These are phyloP conservation scores for Acacia pycnantha DNA, from an alignment of 331 rosid genomes.

Conservation along the genomic window DNA sequence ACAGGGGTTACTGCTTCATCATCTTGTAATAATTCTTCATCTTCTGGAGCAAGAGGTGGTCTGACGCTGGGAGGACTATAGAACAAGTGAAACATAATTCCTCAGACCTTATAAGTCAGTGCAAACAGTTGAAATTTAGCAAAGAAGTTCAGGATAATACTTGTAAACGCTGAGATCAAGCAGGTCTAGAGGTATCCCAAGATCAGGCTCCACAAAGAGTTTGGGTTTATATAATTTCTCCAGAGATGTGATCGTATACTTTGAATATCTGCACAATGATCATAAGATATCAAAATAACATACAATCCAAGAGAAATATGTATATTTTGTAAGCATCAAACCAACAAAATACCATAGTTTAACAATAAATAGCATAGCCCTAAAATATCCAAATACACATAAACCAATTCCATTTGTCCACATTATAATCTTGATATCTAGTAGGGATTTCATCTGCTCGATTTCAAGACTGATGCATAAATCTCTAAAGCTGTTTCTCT, in stretches of 20 bases:
- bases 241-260: constrained; percentile 83
- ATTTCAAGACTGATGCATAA: background rate
- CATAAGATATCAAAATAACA: constrained; percentile 21
- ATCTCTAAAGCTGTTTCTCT: background rate
- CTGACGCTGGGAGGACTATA: constrained; percentile 82
- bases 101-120: constrained; percentile 30
- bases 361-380: background rate
- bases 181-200: constrained; percentile 97
- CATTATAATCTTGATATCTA: background rate
- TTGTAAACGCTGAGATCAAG: constrained; percentile 98
- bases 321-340: background rate
- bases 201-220: constrained; percentile 97
- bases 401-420: background rate
- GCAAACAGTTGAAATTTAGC: constrained; percentile 21
- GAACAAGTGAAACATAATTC: constrained; percentile 25
- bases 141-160: constrained; percentile 48
- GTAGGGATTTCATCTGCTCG: background rate
- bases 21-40: constrained; percentile 88
- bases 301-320: background rate
- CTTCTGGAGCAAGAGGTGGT: constrained; percentile 78
- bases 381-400: background rate
- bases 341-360: background rate
- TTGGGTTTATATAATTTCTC: constrained; percentile 96
- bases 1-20: constrained; percentile 79
- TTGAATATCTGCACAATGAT: constrained; percentile 68